Base-by-base conservation (phyloP, 1,284 basidiomycete species). In the Trichosporon coremiiforme region DNA sequence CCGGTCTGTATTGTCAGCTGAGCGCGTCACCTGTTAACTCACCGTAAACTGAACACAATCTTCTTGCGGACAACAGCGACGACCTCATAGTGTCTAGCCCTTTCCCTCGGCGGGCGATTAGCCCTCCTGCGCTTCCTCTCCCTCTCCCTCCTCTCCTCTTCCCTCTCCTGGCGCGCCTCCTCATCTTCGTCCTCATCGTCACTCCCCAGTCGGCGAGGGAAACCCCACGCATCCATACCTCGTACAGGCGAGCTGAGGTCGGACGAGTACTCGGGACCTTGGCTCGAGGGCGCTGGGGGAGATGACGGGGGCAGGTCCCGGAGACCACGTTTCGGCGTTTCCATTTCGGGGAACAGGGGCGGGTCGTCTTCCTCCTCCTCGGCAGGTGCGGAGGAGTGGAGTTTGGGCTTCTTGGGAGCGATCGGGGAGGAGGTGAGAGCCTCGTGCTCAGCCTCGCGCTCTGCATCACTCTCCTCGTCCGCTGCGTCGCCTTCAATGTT, bases 21-120 rank as follows among this genome's bases (percentile, higher is more conserved):
- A 3, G 17, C 57, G 6, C 25, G 25, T 13, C 13, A 29, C 50
- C 17, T 7, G 20, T 8, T 22, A 35, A 64, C 47, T 57, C 67
- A 83, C 83, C 83, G 71, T 13, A 83, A 71, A 4, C 79, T 74
- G 68, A 84, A 84, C 29, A 84, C 82, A 3, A 84, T 75, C 67
- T 84, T 84, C 68, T 80, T 81, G 64, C 81, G 68, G 10, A 84
- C 81, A 0, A 84, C 75, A 0, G 76, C 82, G 8, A 83, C 80
- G 25, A 83, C 81, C 73, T 82, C 79, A 67, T 83, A 84, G 62
- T 77, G 75, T 64, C 80, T 75, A 38, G 81, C 80, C 20, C 82
- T 69, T 53, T 77, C 74, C 8, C 57, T 15, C 31, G 57, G 57
- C 35, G 71, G 75, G 17, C 68, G 66, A 9, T 71, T 69, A 1